These are phyloP conservation scores for Eucalyptus polybractea DNA, from an alignment of 345 rosid species.

Conservation along the genomic window DNA sequence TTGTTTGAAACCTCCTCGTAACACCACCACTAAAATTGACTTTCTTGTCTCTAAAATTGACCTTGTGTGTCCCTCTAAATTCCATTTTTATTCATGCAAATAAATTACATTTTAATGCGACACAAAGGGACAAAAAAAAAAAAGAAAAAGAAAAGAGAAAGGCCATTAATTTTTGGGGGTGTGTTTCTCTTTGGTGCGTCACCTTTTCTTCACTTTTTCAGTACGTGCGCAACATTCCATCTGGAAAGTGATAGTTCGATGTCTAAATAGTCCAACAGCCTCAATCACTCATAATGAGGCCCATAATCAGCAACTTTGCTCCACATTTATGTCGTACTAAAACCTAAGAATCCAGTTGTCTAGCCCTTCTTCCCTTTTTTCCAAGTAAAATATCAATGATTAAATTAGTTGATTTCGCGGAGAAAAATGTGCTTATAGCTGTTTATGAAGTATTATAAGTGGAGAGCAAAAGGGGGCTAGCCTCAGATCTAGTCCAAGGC, in stretches of 20 bases:
- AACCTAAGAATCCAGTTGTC: neutral
- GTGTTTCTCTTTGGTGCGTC: neutral
- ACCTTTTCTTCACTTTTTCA: neutral
- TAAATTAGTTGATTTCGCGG: neutral
- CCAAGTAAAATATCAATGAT: neutral
- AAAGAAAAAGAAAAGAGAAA: neutral
- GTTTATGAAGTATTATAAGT: neutral
- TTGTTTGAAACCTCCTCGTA: neutral
- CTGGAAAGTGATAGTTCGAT: neutral
- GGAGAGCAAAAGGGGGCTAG: neutral
- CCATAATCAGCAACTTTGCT: conserved; percentile 5
- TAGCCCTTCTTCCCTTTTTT: neutral
- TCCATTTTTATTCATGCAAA: neutral
- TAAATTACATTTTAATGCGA: neutral
- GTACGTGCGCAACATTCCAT: neutral
- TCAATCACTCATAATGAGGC: conserved; percentile 15
- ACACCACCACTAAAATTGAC: neutral
- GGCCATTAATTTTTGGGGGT: neutral
- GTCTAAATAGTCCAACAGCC: neutral
- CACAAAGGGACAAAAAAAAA: neutral
- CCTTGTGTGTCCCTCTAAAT: neutral
- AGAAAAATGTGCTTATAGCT: neutral
- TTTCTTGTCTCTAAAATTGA: neutral
- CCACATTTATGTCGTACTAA: neutral
- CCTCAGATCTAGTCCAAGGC: neutral